Evolutionary conservation across 1,284 basidiomycete species (phyloP), one percentile per base, ranked within the genome.

Genomic region (Hypsizygus ulmarius): DNA sequence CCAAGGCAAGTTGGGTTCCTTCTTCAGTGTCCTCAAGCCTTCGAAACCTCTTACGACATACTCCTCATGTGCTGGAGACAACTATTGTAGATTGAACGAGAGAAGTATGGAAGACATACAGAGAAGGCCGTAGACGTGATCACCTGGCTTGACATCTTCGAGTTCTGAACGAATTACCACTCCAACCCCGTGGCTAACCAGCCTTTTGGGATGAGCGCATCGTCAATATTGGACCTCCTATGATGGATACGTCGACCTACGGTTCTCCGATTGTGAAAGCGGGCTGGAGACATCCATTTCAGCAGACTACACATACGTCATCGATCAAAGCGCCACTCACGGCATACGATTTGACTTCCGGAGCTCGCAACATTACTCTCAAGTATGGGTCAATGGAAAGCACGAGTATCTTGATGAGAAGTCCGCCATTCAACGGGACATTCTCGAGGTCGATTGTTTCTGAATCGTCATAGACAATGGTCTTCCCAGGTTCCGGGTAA

Each of bases 381-480:
- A 56, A 3, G 29, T 54, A 56, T n/a, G 53, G 55, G 39, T 54
- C 55, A 21, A 57, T 44, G 7, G 55, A 54, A 9, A 57, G 42
- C 2, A 54, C 48, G 33, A 57, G 53, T 0, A 49, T 57, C 44
- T 57, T 57, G 15, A 57, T n/a, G 9, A 57, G 64, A 52, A 78
- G 63, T 1, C 78, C 78, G 14, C 79, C 81, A 45, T 79, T 63
- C 9, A 82, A 63, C 4, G 71, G 58, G 1, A 71, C 72, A 12
- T 53, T 72, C 3, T 79, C 75, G 21, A 76, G 53, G 53, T 84
- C 80, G 52, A 84, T 77, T 0, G 64, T 69, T 39, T 70, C 54
- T 0, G 69, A 68, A 3, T 61, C 63, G 45, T 81, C 77, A 53
- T 78, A 75, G n/a, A 74, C 63, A 9, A 70, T 69, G 3, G 71